Percentiles rank a stretch among this genome's conserved stretches.
phyloP scores from a whole-genome alignment of 129 eudicot species.

The Centrapalus pauciflorus region DNA sequence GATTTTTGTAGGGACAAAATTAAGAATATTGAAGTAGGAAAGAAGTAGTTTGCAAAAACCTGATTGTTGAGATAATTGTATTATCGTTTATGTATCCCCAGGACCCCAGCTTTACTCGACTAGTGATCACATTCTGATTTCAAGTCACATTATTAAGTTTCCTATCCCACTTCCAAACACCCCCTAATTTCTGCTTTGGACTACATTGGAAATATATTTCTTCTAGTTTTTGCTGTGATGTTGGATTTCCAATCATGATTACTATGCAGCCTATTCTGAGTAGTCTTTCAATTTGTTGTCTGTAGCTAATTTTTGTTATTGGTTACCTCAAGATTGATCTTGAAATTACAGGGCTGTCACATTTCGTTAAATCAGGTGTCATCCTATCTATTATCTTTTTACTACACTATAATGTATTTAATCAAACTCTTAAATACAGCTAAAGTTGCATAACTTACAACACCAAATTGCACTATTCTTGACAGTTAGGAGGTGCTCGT shows the following conservation, averaged over 20 bases:
- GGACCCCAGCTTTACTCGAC: background rate
- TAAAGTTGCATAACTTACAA: no score
- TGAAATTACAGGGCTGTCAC: background rate
- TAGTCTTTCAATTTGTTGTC: background rate
- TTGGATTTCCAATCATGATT: background rate
- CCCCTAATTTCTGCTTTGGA: background rate
- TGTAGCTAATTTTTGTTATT: background rate
- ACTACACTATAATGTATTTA: no score
- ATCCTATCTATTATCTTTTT: background rate
- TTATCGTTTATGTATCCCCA: no score
- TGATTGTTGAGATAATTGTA: background rate
- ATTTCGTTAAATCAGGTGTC: background rate
- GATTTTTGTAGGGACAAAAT: background rate
- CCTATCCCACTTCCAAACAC: background rate
- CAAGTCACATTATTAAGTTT: background rate
- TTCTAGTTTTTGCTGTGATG: background rate
- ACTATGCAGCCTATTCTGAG: background rate
- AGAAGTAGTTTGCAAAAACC: background rate
- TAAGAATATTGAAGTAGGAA: background rate
- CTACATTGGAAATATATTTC: conserved; percentile 2
- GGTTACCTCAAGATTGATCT: conserved; percentile 9
- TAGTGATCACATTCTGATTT: no score
- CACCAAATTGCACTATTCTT: no score
- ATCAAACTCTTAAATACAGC: no score
- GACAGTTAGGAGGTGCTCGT: no score